Conservation (phyloP, 345 rosid species). For the Eucalyptus tenuipes region DNA sequence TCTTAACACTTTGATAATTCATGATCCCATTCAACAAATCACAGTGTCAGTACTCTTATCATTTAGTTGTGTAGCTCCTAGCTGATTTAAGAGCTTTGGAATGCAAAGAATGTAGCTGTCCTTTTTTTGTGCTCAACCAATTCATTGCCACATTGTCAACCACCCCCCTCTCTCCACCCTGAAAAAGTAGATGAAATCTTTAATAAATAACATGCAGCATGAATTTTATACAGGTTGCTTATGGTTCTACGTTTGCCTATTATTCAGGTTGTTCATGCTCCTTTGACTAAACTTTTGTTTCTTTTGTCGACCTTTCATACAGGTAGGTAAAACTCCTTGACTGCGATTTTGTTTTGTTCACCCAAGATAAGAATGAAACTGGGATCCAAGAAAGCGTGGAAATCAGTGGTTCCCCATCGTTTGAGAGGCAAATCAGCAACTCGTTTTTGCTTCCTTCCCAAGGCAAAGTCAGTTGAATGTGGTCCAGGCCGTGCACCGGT, state of each 20-base stretch:
- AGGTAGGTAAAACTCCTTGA: neutral
- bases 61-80: neutral
- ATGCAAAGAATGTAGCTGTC: neutral
- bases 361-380: conserved; percentile 43
- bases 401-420: conserved; percentile 33
- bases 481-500: conserved; percentile 65
- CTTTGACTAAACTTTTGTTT: neutral
- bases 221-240: neutral
- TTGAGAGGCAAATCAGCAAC: conserved; percentile 55
- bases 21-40: neutral
- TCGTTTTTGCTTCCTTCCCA: conserved; percentile 62
- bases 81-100: neutral
- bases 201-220: neutral
- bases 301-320: neutral
- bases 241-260: neutral
- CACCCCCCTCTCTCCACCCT: neutral
- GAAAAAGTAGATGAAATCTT: neutral
- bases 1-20: neutral
- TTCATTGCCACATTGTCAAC: neutral
- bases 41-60: neutral
- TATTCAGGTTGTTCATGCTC: neutral
- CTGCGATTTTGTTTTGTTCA: neutral
- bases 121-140: neutral
- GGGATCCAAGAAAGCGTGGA: conserved; percentile 55
- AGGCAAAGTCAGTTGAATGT: conserved; percentile 40